Base-by-base conservation (phyloP, 192 early-diverging fungal species). In the Diversispora epigaea region DNA sequence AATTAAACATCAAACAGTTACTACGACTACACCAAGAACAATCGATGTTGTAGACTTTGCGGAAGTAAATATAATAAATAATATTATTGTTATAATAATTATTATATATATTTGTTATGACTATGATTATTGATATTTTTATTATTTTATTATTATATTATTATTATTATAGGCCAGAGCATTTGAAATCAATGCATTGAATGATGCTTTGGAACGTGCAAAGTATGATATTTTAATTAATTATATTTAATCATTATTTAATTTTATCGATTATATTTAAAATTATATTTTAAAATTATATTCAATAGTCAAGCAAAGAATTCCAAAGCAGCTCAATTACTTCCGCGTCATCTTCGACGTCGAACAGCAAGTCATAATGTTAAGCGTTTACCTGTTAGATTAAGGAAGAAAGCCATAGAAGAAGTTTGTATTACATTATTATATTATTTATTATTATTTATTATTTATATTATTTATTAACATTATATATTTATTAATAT, bases 361-460 rank as follows among this genome's bases (percentile, higher is more conserved):
- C 86, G 97, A 52, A 93, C 95, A 21, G 97, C 97, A 32, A 94
- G 93, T 76, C 93, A 96, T 80, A 99, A 99, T 80, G 86, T 94
- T 52, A 95, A 97, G 75, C 89, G 96, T 21, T 77, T 99, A n/a
- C 97, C 97, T 6, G 84, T 85, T 40, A 86, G 91, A 44, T 79
- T 96, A 55, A 86, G 94, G n/a, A 88, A 89, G 47, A 82, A 89
- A 56, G 96, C 97, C 12, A 75, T 82, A 12, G 82, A 86, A 46
- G 95, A 99, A 84, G 86, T 86, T 74, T 46, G 45, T n/a, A 49
- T 22, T 63, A 66, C 8, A 15, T 64, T 62, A 60, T 64, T n/a
- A 6, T 0, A 19, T 9, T 11, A 56, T 25, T 15, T 17, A 54
- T 69, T 6, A 49, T 17, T 19, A 25, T 9, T 9, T 25, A 10